Evolutionary conservation across 768 basidiomycete genomes (phyloP), one percentile per base, ranked within the genome.

Genomic region (Lactifluus pinguis): DNA sequence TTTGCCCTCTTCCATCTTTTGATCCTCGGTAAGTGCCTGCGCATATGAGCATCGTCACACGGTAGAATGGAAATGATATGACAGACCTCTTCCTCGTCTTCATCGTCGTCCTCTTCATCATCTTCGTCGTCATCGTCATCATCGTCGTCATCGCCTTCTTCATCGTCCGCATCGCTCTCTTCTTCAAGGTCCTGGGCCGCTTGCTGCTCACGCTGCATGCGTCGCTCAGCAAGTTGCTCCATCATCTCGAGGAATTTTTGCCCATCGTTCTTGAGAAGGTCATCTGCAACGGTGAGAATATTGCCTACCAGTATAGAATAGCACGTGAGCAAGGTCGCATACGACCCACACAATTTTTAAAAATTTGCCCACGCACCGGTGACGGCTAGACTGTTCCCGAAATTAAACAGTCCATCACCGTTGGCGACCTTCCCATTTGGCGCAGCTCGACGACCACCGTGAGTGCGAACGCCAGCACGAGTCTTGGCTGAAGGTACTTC

Each of bases 241-340:
- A 99, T 99, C 97, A 99, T 99, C 78, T 99, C 97, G 68, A 99
- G 76, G 77, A 99, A 99, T 77, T 97, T 98, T 69, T 94, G 92
- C 2, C 95, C 95, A 69, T 99, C 95, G 69, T 98, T 98, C 79
- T 97, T 97, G 68, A 99, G 80, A 49, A 99, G 82, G 75, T 99
- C 97, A 70, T 99, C 97, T 49, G 97, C 97, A 55, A 99, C 95
- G 21, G 97, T 99, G 49, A 99, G 80, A 71, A 99, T 98, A 69
- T 94, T 95, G 69, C 92, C 94, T 72, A 86, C 57, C 86, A 69
- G 63, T 66, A 48, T 67, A 64, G 58, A 64, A 65, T 64, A 59
- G 62, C 62, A 67, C 69, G 51, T 50, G 50, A 49, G 49, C 49
- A 17, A 34, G 21, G 21, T 19, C 9, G 57, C 52, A 49, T 30